A percentile compares a stretch with the other conserved stretches of the same genome.
phyloP scores from a whole-genome alignment of 2,329 filamentous ascomycete genomes.

The Lasiodiplodia gonubiensis region DNA sequence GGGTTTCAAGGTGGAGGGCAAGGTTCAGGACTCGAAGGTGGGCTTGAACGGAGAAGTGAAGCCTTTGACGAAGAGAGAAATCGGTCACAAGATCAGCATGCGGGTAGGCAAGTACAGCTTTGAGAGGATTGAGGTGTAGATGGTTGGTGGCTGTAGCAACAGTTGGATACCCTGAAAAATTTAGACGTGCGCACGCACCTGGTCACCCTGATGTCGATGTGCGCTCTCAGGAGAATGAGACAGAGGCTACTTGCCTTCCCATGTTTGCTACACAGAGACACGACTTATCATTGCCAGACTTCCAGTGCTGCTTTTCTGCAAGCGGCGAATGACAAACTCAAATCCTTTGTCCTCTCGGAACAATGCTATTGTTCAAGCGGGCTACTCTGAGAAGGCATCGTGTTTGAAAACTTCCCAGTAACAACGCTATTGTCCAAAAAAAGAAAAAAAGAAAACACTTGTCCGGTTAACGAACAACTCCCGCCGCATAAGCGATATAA shows the following conservation, averaged over 20 bases:
- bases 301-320: not conserved
- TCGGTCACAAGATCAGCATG: conserved; percentile 77
- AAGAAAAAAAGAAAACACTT: not conserved
- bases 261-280: not conserved
- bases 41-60: conserved; percentile 72
- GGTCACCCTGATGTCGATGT: not conserved
- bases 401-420: not conserved
- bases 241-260: not conserved
- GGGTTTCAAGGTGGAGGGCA: conserved; percentile 67
- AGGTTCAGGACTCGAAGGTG: conserved; percentile 59
- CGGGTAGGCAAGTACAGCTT: conserved; percentile 82
- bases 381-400: not conserved
- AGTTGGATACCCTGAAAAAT: conserved; percentile 11
- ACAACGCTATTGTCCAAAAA: not conserved
- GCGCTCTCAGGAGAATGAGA: not conserved
- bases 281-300: not conserved
- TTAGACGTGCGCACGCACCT: not conserved
- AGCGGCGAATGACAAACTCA: not conserved
- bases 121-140: conserved; percentile 66
- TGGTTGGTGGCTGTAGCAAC: not conserved
- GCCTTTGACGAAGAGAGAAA: conserved; percentile 72
- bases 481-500: not conserved
- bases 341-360: not conserved
- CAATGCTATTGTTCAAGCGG: not conserved
- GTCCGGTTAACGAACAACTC: not conserved